Evolutionary conservation across 176 grass and related monocot species (phyloP).

Genomic region (Eragrostis curvula): DNA sequence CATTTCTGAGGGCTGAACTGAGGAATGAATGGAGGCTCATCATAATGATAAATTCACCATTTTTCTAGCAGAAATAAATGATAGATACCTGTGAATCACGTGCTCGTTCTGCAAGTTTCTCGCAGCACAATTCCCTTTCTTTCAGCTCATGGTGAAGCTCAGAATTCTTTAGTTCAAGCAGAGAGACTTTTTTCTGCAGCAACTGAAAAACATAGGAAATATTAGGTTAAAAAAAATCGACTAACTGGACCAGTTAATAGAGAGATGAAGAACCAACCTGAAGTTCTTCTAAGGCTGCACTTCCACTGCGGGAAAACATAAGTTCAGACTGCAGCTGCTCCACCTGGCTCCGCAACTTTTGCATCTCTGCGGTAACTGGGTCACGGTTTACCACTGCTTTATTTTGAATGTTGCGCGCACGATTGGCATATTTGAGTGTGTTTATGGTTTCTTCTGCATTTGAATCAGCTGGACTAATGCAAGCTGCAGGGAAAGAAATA

Average conservation of each 20-base stretch:
- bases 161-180: slow-evolving; percentile 82
- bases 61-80: not conserved
- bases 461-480: slow-evolving; percentile 86
- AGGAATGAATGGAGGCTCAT: no score
- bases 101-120: slow-evolving; percentile 63
- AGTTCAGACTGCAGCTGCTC: slow-evolving; percentile 85
- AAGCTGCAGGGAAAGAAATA: slow-evolving; percentile 50
- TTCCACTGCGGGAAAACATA: slow-evolving; percentile 76
- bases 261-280: slow-evolving; percentile 57
- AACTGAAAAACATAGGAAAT: slow-evolving; percentile 55
- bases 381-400: slow-evolving; percentile 96
- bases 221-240: slow-evolving; percentile 30
- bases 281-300: slow-evolving; percentile 86
- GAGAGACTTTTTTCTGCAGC: slow-evolving; percentile 74
- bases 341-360: slow-evolving; percentile 80
- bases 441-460: slow-evolving; percentile 94
- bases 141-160: slow-evolving; percentile 77
- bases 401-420: slow-evolving; percentile 85
- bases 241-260: not conserved
- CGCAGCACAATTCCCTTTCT: slow-evolving; percentile 59
- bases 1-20: no score
- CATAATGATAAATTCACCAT: not conserved
- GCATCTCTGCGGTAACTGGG: slow-evolving; percentile 83
- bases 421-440: slow-evolving; percentile 89
- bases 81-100: slow-evolving; percentile 72